These are phyloP conservation scores for Tilletia indica DNA, from an alignment of 1,284 basidiomycete genomes.

Conservation along the genomic window DNA sequence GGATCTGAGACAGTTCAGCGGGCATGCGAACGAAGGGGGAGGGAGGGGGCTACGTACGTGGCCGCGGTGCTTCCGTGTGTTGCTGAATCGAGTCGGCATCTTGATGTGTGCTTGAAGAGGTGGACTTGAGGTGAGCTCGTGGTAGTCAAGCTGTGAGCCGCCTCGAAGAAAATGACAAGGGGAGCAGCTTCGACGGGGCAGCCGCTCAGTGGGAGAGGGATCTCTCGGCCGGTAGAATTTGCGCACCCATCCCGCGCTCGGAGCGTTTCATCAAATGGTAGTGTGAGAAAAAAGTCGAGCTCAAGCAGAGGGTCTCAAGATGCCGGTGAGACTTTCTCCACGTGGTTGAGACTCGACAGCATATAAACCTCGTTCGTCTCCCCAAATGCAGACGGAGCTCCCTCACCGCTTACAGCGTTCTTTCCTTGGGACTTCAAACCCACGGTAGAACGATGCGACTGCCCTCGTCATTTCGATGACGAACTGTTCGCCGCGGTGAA, in stretches of 20 bases:
- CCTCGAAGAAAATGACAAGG: background rate
- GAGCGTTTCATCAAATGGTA: too few relatives aligned
- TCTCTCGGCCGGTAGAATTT: too few relatives aligned
- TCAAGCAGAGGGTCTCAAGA: too few relatives aligned
- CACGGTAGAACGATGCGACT: background rate
- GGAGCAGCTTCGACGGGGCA: background rate
- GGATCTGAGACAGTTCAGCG: background rate
- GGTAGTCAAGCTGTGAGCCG: background rate
- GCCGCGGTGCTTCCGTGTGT: constrained; percentile 97
- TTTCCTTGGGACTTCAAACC: background rate
- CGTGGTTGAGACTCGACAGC: too few relatives aligned
- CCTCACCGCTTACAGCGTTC: background rate
- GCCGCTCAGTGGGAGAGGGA: too few relatives aligned
- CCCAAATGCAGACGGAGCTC: background rate
- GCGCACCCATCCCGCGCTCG: too few relatives aligned
- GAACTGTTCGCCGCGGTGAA: constrained; percentile 16
- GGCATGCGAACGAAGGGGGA: background rate
- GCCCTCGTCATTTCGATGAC: background rate
- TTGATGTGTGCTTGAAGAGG: constrained; percentile 20
- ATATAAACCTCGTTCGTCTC: too few relatives aligned
- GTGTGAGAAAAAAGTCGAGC: too few relatives aligned
- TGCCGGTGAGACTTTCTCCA: too few relatives aligned
- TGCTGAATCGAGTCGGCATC: constrained; percentile 91
- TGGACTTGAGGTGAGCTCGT: background rate
- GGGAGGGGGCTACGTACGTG: constrained; percentile 48